These are phyloP conservation scores for Coemansia sp. DNA, from an alignment of 192 early-diverging fungal species.

Conservation along the genomic window DNA sequence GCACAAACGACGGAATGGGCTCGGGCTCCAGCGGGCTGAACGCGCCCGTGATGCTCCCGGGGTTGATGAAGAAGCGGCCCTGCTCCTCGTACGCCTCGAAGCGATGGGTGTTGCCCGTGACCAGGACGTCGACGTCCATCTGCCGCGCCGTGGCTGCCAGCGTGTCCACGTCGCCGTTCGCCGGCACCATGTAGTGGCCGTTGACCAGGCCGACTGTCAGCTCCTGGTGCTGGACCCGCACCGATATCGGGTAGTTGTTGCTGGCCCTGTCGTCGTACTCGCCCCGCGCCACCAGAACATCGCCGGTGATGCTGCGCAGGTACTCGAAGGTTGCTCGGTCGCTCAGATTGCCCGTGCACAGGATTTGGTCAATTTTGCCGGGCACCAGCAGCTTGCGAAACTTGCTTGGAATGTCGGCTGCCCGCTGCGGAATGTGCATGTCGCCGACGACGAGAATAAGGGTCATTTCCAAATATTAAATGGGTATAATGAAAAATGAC, in stretches of 20 bases:
- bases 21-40: constrained; percentile 49
- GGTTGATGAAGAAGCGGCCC: constrained; percentile 90
- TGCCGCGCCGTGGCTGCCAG: constrained; percentile 74
- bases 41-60: constrained; percentile 92
- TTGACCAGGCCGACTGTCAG: constrained; percentile 74
- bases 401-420: constrained; percentile 80
- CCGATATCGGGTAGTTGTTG: constrained; percentile 55
- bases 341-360: constrained; percentile 86
- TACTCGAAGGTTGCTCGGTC: constrained; percentile 84
- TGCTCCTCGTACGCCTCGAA: constrained; percentile 92
- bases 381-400: constrained; percentile 91
- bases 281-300: constrained; percentile 72
- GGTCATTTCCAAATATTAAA: constrained; percentile 18
- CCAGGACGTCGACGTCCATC: constrained; percentile 87
- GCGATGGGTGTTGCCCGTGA: constrained; percentile 82
- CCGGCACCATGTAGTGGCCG: constrained; percentile 75
- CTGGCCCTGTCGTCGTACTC: constrained; percentile 67
- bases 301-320: constrained; percentile 73
- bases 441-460: constrained; percentile 89
- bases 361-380: constrained; percentile 94
- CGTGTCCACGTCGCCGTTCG: constrained; percentile 61
- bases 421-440: constrained; percentile 91
- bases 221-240: constrained; percentile 58
- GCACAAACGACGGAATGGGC: constrained; percentile 83
- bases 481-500: neutral